Evolutionary conservation across 202 grass and related monocot genomes (phyloP), one percentile per base, ranked within the genome.

Genomic region (Schoenoplectus triqueter): DNA sequence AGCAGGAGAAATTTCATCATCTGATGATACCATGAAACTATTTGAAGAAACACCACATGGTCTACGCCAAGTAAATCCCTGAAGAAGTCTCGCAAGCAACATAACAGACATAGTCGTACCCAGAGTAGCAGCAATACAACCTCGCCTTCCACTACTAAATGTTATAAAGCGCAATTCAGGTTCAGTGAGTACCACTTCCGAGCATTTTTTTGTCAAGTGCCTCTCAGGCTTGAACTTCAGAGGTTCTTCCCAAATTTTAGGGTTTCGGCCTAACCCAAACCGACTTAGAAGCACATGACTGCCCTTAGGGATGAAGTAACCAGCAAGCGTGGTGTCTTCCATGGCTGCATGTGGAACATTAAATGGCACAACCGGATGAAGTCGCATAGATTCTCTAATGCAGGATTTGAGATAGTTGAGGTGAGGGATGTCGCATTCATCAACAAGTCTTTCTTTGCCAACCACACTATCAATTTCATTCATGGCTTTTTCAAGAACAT

Each of bases 361-460:
- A 74, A 90, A 90, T 2, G 91, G 54, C 18, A 72, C 80, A 14
- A 82, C 69, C 1, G 88, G 86, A 81, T 93, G 88, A 7, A 93
- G 67, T 3, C 86, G 86, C 20, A 90, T 85, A 3, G 88, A 81
- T 83, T 93, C 88, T 0, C 91, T 82, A 55, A 86, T 69, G 80
- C 91, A 90, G 5, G 91, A 74, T 66, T 83, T 87, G n/a, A 90
- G 61, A 76, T 93, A 90, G 41, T n/a, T 62, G 46, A 88, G 91
- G 3, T 39, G 52, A 17, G 80, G 15, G 11, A 88, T 17, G 84
- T 90, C 88, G 1, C 22, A 10, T 20, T 90, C 88, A 7, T 39
- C 17, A 0, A 90, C 86, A 7, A 85, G 55, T 3, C 86, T 56
- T 8, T 73, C 69, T 17, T 64, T 80, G 1, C 91, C 88, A 0